phyloP scores from a whole-genome alignment of 192 early-diverging fungal species.

The Kappamyces sp. region DNA sequence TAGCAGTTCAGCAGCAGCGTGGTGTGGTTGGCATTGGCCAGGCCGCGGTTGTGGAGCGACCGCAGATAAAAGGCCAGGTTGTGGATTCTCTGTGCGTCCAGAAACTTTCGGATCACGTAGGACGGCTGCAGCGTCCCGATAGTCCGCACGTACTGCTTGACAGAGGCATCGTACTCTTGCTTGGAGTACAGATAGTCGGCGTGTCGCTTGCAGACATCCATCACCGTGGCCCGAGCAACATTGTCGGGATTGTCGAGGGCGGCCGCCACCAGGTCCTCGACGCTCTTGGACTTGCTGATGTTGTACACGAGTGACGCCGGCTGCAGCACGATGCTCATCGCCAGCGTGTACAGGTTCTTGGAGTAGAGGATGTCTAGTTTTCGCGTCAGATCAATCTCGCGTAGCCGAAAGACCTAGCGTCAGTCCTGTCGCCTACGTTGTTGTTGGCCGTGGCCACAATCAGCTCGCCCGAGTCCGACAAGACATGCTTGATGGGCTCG shows the following conservation, averaged over 20 bases:
- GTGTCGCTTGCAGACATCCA: conserved; percentile 90
- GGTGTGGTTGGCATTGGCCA: conserved; percentile 93
- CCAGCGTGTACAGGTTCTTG: conserved; percentile 83
- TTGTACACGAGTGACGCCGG: conserved; percentile 12
- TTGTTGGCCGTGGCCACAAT: conserved; percentile 76
- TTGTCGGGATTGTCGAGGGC: conserved; percentile 1
- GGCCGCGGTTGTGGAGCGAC: conserved; percentile 74
- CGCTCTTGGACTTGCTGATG: conserved; percentile 7
- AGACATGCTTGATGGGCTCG: conserved; percentile 50
- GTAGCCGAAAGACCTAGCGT: conserved; percentile 65
- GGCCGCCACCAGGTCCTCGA: conserved; percentile 1
- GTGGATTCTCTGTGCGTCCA: conserved; percentile 89
- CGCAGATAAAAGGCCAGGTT: conserved; percentile 87
- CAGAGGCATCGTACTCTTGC: conserved; percentile 79
- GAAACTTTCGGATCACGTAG: conserved; percentile 93
- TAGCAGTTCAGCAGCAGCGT: conserved; percentile 96
- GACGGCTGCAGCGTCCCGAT: conserved; percentile 91
- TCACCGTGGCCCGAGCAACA: conserved; percentile 4
- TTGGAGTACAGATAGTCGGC: conserved; percentile 85
- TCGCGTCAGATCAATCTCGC: conserved; percentile 81
- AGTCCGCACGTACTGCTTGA: conserved; percentile 86
- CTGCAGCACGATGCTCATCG: conserved; percentile 70
- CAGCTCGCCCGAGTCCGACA: conserved; percentile 84
- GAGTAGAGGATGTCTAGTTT: conserved; percentile 85
- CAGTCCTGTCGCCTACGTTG: conserved; percentile 40